A percentile compares a stretch with the other conserved stretches of the same genome.
Evolutionary conservation across 768 basidiomycete genomes (phyloP).

Genomic region (Mycena vitilis): DNA sequence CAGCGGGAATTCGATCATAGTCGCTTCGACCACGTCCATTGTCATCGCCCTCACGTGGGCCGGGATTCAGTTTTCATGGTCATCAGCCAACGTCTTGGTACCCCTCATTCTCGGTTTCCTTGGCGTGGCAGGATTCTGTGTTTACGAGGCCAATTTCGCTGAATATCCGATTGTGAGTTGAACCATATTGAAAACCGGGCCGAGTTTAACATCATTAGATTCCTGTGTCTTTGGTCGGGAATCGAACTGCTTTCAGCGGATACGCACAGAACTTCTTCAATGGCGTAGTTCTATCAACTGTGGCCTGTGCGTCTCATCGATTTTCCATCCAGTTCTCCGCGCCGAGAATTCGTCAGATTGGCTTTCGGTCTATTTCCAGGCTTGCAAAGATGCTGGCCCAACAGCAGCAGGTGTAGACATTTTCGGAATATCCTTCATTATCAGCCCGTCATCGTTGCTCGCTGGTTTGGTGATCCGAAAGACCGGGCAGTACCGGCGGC

Average conservation of each 20-base stretch:
- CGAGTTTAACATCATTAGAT: background rate
- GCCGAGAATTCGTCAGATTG: slow-evolving; percentile 43
- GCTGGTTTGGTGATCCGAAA: slow-evolving; percentile 5
- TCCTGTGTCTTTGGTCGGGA: background rate
- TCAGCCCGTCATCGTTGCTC: background rate
- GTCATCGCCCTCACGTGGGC: slow-evolving; percentile 2
- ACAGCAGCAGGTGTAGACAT: slow-evolving; percentile 40
- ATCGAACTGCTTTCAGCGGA: background rate
- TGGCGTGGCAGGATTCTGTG: background rate
- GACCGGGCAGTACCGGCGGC: slow-evolving; percentile 5
- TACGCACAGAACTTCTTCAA: background rate
- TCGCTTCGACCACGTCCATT: background rate
- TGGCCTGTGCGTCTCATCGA: background rate
- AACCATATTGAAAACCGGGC: too few species aligned
- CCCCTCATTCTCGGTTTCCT: background rate
- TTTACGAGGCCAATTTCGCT: background rate
- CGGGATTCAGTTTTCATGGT: background rate
- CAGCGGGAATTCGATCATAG: background rate
- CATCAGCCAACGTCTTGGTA: background rate
- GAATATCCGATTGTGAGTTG: background rate
- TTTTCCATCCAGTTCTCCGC: too few species aligned
- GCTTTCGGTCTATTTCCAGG: slow-evolving; percentile 57
- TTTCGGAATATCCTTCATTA: slow-evolving; percentile 13
- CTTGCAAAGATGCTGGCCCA: slow-evolving; percentile 41
- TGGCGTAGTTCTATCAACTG: background rate